phyloP scores from a whole-genome alignment of 331 rosid species.

The Malus hybrid region DNA sequence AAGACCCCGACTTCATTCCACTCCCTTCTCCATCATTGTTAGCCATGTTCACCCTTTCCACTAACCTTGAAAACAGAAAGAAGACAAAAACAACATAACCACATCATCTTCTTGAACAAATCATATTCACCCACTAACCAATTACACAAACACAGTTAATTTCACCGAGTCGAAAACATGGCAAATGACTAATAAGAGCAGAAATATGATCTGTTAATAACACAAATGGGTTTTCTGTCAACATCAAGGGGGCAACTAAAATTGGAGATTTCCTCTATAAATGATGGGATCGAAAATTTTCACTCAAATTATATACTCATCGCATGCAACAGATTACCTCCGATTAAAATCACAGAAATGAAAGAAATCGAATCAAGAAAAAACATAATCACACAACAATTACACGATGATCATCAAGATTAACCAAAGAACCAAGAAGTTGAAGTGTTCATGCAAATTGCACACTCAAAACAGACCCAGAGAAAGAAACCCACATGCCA shows the following conservation, averaged over 20 bases:
- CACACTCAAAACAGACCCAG: background rate
- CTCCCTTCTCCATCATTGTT: slow-evolving; percentile 38
- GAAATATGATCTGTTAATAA: background rate
- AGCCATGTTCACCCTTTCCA: slow-evolving; percentile 51
- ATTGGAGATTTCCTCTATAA: background rate
- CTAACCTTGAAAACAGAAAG: slow-evolving; percentile 3
- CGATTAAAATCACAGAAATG: background rate
- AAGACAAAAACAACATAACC: background rate
- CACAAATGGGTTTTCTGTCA: background rate
- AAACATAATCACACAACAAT: background rate
- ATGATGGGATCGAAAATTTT: too few relatives aligned
- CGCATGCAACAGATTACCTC: background rate
- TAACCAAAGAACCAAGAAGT: background rate
- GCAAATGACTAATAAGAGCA: background rate
- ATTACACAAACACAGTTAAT: slow-evolving; percentile 4
- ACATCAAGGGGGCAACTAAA: background rate
- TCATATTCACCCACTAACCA: background rate
- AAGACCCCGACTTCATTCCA: slow-evolving; percentile 21
- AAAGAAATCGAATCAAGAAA: background rate
- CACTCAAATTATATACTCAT: background rate
- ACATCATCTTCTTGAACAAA: background rate
- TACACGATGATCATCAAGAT: background rate
- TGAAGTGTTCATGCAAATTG: background rate
- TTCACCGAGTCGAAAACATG: background rate
- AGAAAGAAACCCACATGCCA: background rate